A percentile compares a stretch with the other conserved stretches of the same genome.
phyloP scores from a whole-genome alignment of 2,329 filamentous ascomycete genomes.

The Ophiostoma novo-ulmi region DNA sequence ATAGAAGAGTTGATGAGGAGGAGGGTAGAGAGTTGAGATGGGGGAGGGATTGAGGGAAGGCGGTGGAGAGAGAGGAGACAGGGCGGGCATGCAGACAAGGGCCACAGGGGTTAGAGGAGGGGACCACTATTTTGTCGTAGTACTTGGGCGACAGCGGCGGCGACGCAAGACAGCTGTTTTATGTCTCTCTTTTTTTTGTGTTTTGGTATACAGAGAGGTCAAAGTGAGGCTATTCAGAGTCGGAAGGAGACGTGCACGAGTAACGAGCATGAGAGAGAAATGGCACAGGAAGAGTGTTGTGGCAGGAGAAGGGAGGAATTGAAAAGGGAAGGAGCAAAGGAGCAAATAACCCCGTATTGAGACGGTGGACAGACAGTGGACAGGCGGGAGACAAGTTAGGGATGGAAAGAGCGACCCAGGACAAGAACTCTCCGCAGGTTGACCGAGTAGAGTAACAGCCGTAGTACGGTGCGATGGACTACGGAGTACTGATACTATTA shows the following conservation, averaged over 20 bases:
- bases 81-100: slow-evolving; percentile 14
- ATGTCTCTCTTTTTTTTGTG: background rate
- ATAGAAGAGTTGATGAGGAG: background rate
- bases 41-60: slow-evolving; percentile 14
- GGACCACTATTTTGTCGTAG: slow-evolving; percentile 16
- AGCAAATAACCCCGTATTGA: background rate
- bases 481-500: background rate
- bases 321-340: slow-evolving; percentile 7
- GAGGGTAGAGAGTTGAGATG: background rate
- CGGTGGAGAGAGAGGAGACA: slow-evolving; percentile 15
- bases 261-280: background rate
- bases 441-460: background rate
- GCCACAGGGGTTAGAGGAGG: slow-evolving; percentile 14
- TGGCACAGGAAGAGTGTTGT: background rate
- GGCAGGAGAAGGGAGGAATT: background rate
- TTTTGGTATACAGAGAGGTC: background rate
- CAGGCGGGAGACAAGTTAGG: background rate
- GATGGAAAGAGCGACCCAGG: slow-evolving; percentile 11
- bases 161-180: slow-evolving; percentile 11
- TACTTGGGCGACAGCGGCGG: slow-evolving; percentile 13
- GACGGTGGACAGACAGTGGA: background rate
- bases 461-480: background rate
- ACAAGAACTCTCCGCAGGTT: slow-evolving; percentile 12
- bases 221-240: slow-evolving; percentile 12
- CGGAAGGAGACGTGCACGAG: background rate